These are phyloP conservation scores for Russula earlei DNA, from an alignment of 768 basidiomycete species.

Conservation along the genomic window DNA sequence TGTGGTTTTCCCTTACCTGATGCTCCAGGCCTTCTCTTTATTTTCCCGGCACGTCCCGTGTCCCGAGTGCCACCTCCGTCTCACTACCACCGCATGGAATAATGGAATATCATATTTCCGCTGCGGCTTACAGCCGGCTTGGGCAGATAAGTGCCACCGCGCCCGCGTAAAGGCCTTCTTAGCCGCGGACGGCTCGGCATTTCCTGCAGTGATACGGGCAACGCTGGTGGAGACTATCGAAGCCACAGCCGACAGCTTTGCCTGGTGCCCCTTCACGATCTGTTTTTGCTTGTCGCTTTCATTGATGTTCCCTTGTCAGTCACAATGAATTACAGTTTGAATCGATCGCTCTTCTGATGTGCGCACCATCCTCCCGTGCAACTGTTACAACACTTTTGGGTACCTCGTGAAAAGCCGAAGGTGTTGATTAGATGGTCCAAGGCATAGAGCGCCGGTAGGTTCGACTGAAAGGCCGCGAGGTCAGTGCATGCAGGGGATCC, in stretches of 20 bases:
- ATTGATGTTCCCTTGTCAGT: background rate
- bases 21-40: background rate
- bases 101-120: background rate
- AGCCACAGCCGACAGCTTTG: no score
- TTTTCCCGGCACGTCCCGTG: background rate
- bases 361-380: background rate
- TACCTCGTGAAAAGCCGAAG: background rate
- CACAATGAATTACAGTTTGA: background rate
- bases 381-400: conserved; percentile 1
- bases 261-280: background rate
- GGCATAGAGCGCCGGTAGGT: background rate
- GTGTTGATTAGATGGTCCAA: conserved; percentile 7
- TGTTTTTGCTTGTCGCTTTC: background rate
- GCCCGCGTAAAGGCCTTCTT: background rate
- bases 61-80: conserved; percentile 1
- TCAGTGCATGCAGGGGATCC: conserved; percentile 11
- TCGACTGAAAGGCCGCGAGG: conserved; percentile 9
- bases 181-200: conserved; percentile 5
- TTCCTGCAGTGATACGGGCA: background rate
- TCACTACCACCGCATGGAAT: conserved; percentile 2
- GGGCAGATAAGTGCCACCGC: background rate
- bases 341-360: conserved; percentile 15
- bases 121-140: conserved; percentile 19
- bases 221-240: no score
- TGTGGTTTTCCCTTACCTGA: background rate